phyloP scores from a whole-genome alignment of 1,284 basidiomycete species.

The Fomitopsis pinicola region DNA sequence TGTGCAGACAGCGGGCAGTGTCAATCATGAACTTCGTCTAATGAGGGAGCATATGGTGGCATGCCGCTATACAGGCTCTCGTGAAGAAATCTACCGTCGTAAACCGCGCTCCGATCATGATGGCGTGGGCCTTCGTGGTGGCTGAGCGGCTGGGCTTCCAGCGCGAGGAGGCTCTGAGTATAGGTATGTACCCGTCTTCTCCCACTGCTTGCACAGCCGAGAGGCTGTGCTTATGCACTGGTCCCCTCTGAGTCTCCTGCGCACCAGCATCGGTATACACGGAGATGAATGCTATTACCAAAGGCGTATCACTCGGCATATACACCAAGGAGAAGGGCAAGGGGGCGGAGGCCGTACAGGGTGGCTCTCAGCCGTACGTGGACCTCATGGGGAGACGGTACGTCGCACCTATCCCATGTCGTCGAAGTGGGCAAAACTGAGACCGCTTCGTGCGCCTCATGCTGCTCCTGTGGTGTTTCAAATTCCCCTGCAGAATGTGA shows the following conservation, averaged over 20 bases:
- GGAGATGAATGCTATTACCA: slow-evolving; percentile 83
- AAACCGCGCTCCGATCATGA: slow-evolving; percentile 94
- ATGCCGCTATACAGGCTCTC: slow-evolving; percentile 43
- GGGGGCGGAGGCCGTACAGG: slow-evolving; percentile 48
- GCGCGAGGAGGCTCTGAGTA: slow-evolving; percentile 84
- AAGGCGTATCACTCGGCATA: slow-evolving; percentile 80
- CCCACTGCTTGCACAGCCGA: slow-evolving; percentile 8
- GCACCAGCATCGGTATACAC: slow-evolving; percentile 82
- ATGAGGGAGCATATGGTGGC: background rate
- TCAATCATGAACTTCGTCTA: background rate
- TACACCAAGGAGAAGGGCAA: slow-evolving; percentile 51
- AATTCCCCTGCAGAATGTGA: slow-evolving; percentile 44
- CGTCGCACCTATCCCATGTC: slow-evolving; percentile 23
- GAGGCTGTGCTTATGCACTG: slow-evolving; percentile 14
- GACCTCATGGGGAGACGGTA: slow-evolving; percentile 86
- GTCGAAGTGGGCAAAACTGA: background rate
- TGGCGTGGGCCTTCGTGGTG: slow-evolving; percentile 86
- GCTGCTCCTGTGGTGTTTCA: background rate
- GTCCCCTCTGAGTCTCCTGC: slow-evolving; percentile 2
- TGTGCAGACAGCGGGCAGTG: background rate
- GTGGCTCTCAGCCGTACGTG: slow-evolving; percentile 86
- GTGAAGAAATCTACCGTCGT: slow-evolving; percentile 60
- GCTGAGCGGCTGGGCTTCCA: slow-evolving; percentile 84
- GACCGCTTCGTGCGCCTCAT: background rate
- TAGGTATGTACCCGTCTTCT: slow-evolving; percentile 46